phyloP scores from a whole-genome alignment of 2,329 filamentous ascomycete species.

The Alternaria incomplexa region DNA sequence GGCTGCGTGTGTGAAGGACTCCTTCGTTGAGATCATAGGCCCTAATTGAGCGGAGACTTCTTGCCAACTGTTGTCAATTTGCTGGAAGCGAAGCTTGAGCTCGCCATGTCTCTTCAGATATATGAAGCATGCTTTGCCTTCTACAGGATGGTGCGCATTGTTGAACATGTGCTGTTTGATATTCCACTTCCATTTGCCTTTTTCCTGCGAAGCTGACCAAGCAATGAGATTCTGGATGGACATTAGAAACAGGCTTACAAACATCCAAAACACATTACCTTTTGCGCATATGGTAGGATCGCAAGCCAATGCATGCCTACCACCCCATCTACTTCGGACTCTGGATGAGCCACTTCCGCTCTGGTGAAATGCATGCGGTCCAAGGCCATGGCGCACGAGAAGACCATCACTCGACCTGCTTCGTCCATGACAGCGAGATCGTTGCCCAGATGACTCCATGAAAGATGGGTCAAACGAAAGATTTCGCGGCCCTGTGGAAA shows the following conservation, averaged over 20 bases:
- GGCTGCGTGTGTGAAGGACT: conserved; percentile 49
- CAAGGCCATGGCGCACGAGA: conserved; percentile 72
- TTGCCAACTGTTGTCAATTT: conserved; percentile 73
- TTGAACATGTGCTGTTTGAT: conserved; percentile 69
- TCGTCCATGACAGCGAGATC: conserved; percentile 86
- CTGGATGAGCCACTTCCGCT: conserved; percentile 68
- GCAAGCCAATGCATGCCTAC: conserved; percentile 87
- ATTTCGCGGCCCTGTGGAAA: conserved; percentile 67
- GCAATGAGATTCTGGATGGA: conserved; percentile 41
- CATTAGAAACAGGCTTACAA: conserved; percentile 4
- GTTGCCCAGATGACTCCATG: conserved; percentile 77
- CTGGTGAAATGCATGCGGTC: conserved; percentile 72
- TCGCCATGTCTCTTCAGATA: conserved; percentile 76
- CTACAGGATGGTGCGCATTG: conserved; percentile 75
- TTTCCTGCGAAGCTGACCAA: conserved; percentile 49
- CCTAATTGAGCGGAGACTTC: conserved; percentile 78
- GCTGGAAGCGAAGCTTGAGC: conserved; percentile 78
- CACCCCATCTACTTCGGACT: conserved; percentile 76
- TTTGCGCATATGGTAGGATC: conserved; percentile 50
- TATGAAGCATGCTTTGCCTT: conserved; percentile 74
- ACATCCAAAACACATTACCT: conserved; percentile 26
- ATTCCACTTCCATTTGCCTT: conserved; percentile 70
- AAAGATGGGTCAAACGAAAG: conserved; percentile 76
- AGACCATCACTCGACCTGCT: conserved; percentile 76
- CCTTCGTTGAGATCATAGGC: conserved; percentile 68